These are phyloP conservation scores for Aplosporella prunicola DNA, from an alignment of 2,329 filamentous ascomycete species.

Conservation along the genomic window DNA sequence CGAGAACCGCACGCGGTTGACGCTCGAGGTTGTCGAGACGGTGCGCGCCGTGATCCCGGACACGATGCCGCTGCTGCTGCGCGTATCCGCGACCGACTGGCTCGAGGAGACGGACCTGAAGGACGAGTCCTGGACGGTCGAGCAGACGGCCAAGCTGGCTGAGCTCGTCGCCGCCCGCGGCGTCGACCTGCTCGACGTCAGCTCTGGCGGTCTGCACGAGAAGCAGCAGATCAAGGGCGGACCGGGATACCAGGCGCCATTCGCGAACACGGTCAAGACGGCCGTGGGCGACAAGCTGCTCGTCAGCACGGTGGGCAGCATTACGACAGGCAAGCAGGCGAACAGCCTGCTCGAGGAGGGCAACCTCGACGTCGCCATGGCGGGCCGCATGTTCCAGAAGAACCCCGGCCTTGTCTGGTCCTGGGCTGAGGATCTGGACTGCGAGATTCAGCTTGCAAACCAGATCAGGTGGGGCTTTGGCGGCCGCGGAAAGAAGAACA, in stretches of 20 bases:
- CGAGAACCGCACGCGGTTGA: conserved; percentile 61
- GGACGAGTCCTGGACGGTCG: conserved; percentile 55
- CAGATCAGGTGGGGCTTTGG: conserved; percentile 57
- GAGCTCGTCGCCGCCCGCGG: conserved; percentile 59
- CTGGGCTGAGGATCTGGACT: conserved; percentile 61
- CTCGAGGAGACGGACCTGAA: conserved; percentile 48
- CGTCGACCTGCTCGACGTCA: conserved; percentile 77
- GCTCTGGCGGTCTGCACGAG: conserved; percentile 60
- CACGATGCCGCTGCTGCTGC: conserved; percentile 60
- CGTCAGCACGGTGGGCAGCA: conserved; percentile 66
- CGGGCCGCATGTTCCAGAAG: conserved; percentile 69
- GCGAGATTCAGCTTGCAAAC: conserved; percentile 61
- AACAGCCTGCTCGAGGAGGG: conserved; percentile 46
- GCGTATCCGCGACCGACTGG: conserved; percentile 69
- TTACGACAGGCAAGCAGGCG: conserved; percentile 61
- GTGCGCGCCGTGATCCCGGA: conserved; percentile 54
- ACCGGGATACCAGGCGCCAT: conserved; percentile 63
- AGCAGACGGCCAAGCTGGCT: conserved; percentile 56
- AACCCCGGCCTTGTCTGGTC: conserved; percentile 71
- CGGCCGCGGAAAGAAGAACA: conserved; percentile 33
- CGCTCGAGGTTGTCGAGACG: conserved; percentile 56
- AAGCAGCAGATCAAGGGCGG: conserved; percentile 51
- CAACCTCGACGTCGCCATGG: conserved; percentile 57
- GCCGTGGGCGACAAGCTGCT: conserved; percentile 62
- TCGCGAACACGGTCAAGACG: conserved; percentile 62